A percentile compares a stretch with the other conserved stretches of the same genome.
Evolutionary conservation across 139 green algal species (phyloP).

Genomic region (Chlorella vulgaris): DNA sequence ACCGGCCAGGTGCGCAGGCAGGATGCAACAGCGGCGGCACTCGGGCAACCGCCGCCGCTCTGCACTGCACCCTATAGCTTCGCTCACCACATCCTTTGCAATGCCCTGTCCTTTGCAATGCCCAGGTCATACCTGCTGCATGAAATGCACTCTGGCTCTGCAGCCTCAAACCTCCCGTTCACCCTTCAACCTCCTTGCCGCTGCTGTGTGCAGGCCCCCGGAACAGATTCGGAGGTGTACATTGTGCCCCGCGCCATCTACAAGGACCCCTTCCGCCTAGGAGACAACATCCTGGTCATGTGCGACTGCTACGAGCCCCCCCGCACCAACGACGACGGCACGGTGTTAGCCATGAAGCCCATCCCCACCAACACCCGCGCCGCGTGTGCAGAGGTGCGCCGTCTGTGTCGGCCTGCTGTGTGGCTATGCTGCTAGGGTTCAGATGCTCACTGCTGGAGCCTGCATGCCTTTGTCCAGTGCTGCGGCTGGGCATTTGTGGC

Average conservation of each 20-base stretch:
- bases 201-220: conserved; percentile 79
- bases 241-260: conserved; percentile 81
- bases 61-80: too few relatives aligned
- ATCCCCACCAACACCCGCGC: conserved; percentile 94
- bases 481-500: too few relatives aligned
- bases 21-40: too few relatives aligned
- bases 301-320: conserved; percentile 93
- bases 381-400: conserved; percentile 72
- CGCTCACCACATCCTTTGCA: too few relatives aligned
- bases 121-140: too few relatives aligned
- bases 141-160: too few relatives aligned
- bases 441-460: too few relatives aligned
- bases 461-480: too few relatives aligned
- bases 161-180: too few relatives aligned
- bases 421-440: neutral
- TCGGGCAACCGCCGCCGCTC: too few relatives aligned
- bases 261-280: conserved; percentile 75
- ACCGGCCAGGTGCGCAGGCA: conserved; percentile 70
- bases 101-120: too few relatives aligned
- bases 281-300: conserved; percentile 57
- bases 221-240: conserved; percentile 91
- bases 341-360: conserved; percentile 59
- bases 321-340: conserved; percentile 67
- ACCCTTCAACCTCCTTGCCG: too few relatives aligned
- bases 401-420: neutral